Evolutionary conservation across 225 moss, liverwort and hornwort species (phyloP).

Genomic region (Asterella californica): DNA sequence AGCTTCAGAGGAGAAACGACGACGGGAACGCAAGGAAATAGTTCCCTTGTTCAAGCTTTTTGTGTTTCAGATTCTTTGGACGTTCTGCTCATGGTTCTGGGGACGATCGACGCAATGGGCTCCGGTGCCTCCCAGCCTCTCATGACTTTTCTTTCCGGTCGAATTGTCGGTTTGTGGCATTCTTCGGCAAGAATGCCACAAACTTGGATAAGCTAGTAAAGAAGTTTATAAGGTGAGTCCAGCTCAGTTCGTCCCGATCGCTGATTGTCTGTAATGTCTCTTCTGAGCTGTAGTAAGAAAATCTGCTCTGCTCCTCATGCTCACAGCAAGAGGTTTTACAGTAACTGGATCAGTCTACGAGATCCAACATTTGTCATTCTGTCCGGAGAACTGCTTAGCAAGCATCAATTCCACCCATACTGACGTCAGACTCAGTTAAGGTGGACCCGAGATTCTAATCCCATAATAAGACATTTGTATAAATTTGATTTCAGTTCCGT

Average conservation of each 20-base stretch:
- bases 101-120: slow-evolving; percentile 23
- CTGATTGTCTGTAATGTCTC: neutral
- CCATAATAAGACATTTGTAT: too few species aligned
- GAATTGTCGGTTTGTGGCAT: slow-evolving; percentile 36
- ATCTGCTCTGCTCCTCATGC: too few species aligned
- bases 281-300: neutral
- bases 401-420: too few species aligned
- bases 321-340: too few species aligned
- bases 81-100: slow-evolving; percentile 23
- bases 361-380: too few species aligned
- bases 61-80: slow-evolving; percentile 33
- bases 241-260: neutral
- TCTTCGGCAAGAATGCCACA: slow-evolving; percentile 28
- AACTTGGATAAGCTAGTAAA: neutral
- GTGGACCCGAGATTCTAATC: too few species aligned
- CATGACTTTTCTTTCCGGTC: slow-evolving; percentile 38
- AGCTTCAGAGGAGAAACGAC: slow-evolving; percentile 14
- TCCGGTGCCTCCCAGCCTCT: slow-evolving; percentile 28
- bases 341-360: too few species aligned
- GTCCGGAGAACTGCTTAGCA: too few species aligned
- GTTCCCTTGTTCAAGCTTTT: slow-evolving; percentile 26
- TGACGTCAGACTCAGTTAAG: too few species aligned
- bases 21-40: slow-evolving; percentile 2
- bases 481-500: too few species aligned
- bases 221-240: neutral